Conservation (phyloP, 352 stramenopile species). For the Stramenopiles sp. region DNA sequence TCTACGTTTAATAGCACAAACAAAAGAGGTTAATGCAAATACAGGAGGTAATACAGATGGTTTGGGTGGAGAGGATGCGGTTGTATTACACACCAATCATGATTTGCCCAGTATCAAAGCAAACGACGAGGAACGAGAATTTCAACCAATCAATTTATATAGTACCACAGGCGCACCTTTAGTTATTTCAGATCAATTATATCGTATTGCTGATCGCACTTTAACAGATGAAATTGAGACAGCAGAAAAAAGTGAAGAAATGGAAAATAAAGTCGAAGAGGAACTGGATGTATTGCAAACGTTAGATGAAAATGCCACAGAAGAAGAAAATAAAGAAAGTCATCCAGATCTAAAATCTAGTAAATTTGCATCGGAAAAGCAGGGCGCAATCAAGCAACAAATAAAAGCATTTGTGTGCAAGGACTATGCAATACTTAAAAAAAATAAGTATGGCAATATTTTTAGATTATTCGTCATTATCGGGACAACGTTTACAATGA, state of each 20-base stretch:
- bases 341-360: background rate
- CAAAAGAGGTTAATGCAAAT: background rate
- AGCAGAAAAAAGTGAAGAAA: background rate
- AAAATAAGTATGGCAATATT: background rate
- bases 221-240: background rate
- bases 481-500: background rate
- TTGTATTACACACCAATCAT: background rate
- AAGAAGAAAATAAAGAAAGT: background rate
- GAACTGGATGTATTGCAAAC: background rate
- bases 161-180: background rate
- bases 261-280: background rate
- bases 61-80: background rate
- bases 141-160: background rate
- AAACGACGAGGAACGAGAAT: background rate
- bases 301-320: background rate
- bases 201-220: background rate
- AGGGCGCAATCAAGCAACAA: background rate
- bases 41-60: background rate
- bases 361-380: background rate
- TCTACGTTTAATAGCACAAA: slow-evolving; percentile 49
- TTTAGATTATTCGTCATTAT: background rate
- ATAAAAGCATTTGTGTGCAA: background rate
- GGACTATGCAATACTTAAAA: background rate
- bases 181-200: background rate
- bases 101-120: background rate